A percentile compares a stretch with the other conserved stretches of the same genome.
Conservation (phyloP, 257 asterid species). For the Nicotiana otophora region DNA sequence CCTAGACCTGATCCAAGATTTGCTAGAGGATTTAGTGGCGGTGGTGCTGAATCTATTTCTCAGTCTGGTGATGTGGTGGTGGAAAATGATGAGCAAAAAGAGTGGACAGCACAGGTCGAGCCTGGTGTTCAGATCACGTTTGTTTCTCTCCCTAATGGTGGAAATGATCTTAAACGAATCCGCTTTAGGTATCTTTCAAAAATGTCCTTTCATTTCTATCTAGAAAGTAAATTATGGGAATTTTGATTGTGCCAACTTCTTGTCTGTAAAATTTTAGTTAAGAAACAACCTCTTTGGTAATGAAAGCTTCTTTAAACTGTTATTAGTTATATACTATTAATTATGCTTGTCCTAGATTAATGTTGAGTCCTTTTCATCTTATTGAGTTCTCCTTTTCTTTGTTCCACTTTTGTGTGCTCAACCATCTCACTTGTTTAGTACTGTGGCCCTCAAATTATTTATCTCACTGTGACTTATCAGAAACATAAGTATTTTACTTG, state of each 20-base stretch:
- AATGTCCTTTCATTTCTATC: not conserved
- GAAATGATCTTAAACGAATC: slow-evolving; percentile 82
- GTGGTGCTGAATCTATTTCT: slow-evolving; percentile 36
- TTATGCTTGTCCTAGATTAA: not conserved
- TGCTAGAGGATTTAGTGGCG: slow-evolving; percentile 20
- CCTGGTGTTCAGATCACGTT: slow-evolving; percentile 91
- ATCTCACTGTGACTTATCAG: no score
- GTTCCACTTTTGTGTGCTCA: not conserved
- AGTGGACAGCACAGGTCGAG: slow-evolving; percentile 90
- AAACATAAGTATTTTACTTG: not conserved
- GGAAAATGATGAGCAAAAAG: slow-evolving; percentile 59
- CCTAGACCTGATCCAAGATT: slow-evolving; percentile 44
- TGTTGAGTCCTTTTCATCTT: not conserved
- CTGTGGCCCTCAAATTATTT: not conserved
- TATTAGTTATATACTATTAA: no score
- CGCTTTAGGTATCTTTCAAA: slow-evolving; percentile 58
- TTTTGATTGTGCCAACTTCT: not conserved
- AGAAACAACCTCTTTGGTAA: not conserved
- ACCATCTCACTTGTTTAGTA: not conserved
- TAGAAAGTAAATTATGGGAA: not conserved
- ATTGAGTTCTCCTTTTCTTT: not conserved
- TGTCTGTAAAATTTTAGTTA: not conserved
- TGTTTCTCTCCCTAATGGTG: slow-evolving; percentile 71
- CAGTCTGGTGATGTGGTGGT: slow-evolving; percentile 44
- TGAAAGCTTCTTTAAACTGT: not conserved